Evolutionary conservation across 306 rosid genomes (phyloP), one percentile per base, ranked within the genome.

Genomic region (Mimosa bimucronata): DNA sequence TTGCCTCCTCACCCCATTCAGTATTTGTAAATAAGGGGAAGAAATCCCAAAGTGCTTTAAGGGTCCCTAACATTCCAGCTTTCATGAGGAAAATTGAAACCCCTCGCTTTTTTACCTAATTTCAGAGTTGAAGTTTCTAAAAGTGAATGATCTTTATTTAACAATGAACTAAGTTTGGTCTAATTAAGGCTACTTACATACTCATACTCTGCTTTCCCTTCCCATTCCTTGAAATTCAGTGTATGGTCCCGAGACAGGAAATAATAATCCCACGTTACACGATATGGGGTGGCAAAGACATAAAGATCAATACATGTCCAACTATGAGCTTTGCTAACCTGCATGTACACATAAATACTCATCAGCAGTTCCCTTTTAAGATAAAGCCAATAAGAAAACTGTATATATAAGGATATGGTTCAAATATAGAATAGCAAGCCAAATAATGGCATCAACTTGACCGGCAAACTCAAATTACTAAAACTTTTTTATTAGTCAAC

Each of bases 211-310:
- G 91, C 91, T 82, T 78, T 90, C 83, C 98, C 97, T 58, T 84
- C 87, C 99, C 99, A 96, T 55, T 85, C 91, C 26, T 85, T 82
- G 77, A 96, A 77, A 77, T 93, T 93, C n/a, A 93, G 85, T 2
- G 98, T 96, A 85, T 96, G 99, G 83, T 96, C 99, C 80, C 98
- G 95, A 15, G 94, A 76, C 65, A 88, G 85, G 77, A 91, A 87
- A 87, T 96, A 96, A 84, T 96, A 96, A 85, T 93, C 99, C 99
- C 99, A 96, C 3, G 98, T 87, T 57, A 91, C 97, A 2, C 94
- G 90, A 82, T 93, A 93, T n/a, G 99, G 98, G 40, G 98, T 96
- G 19, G 97, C 99, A 82, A 93, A 96, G 81, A 96, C 81, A 82
- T 96, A 96, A 66, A 96, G 75, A 88, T 96, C 99, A 76, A 96